Evolutionary conservation across 306 rosid genomes (phyloP), one percentile per base, ranked within the genome.

Genomic region (Canavalia ensiformis): DNA sequence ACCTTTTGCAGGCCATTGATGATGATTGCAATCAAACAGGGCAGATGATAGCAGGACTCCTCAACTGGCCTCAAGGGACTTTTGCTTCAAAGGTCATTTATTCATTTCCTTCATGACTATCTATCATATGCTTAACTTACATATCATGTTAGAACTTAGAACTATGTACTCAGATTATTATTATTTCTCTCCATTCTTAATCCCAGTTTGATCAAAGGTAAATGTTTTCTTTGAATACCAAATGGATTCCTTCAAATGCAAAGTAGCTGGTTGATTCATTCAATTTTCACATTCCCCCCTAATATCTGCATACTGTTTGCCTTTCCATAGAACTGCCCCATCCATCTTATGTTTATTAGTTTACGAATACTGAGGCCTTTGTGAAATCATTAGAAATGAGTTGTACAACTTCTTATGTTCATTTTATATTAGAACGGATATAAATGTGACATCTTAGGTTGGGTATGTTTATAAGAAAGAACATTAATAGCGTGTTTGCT

Each of bases 11-110:
- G 98, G 99, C 99, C 71, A 96, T 93, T 72, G 98, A 96, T 80
- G 99, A 96, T 83, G 99, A 92, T 85, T 96, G 99, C 91, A 93
- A 96, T 86, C 98, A 96, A 84, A 94, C 97, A 5, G 99, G 99
- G 74, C 97, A 96, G 87, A 96, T 96, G 97, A 67, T 90, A 4
- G 98, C 97, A 46, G 99, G 98, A 73, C 94, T 93, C 39, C 89
- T 96, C 80, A 91, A 92, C 86, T 96, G 98, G 99, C 96, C 98
- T 71, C 98, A 90, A 66, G 99, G 94, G 68, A 96, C 99, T 66
- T 96, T 93, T 90, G 97, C 98, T 80, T 96, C 98, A 3, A 96
- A 90, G 97, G 99, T 96, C 72, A 67, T 90, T 55, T 33, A 1
- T 79, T 59, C 59, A 31, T 56, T 77, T 50, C 7, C 46, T 77